A percentile compares a stretch with the other conserved stretches of the same genome.
Conservation (phyloP, 495 filamentous ascomycete genomes). For the Penicillium steckii region DNA sequence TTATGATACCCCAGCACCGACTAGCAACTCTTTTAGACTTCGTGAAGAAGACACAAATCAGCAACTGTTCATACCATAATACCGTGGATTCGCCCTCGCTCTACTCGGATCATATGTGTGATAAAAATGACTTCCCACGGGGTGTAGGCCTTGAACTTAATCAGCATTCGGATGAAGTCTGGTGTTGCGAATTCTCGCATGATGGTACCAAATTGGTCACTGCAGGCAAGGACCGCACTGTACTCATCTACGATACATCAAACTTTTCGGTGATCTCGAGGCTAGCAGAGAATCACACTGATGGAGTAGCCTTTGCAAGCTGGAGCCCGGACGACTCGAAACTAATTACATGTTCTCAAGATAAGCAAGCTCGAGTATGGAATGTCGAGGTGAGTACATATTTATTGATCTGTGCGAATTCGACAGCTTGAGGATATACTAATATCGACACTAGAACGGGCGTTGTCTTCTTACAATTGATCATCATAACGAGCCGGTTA, state of each 20-base stretch:
- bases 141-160: conserved; percentile 64
- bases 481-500: conserved; percentile 76
- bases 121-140: conserved; percentile 74
- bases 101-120: conserved; percentile 85
- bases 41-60: conserved; percentile 79
- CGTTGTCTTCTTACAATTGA: conserved; percentile 60
- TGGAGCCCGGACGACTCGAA: conserved; percentile 93
- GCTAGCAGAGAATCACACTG: conserved; percentile 58
- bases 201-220: conserved; percentile 83
- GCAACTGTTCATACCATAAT: conserved; percentile 86
- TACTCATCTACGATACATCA: conserved; percentile 80
- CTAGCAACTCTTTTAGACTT: conserved; percentile 81
- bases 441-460: conserved; percentile 58
- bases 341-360: conserved; percentile 77
- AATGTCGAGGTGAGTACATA: conserved; percentile 63
- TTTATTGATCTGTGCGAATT: not conserved
- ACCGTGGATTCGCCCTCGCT: conserved; percentile 75
- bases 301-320: conserved; percentile 68
- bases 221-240: conserved; percentile 68
- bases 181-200: conserved; percentile 86
- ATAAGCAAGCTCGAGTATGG: conserved; percentile 76
- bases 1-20: conserved; percentile 95
- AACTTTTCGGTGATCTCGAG: conserved; percentile 64
- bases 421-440: conserved; percentile 10
- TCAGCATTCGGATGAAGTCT: conserved; percentile 82